These are phyloP conservation scores for Cladorrhinum sp. DNA, from an alignment of 2,329 filamentous ascomycete species.

Conservation along the genomic window DNA sequence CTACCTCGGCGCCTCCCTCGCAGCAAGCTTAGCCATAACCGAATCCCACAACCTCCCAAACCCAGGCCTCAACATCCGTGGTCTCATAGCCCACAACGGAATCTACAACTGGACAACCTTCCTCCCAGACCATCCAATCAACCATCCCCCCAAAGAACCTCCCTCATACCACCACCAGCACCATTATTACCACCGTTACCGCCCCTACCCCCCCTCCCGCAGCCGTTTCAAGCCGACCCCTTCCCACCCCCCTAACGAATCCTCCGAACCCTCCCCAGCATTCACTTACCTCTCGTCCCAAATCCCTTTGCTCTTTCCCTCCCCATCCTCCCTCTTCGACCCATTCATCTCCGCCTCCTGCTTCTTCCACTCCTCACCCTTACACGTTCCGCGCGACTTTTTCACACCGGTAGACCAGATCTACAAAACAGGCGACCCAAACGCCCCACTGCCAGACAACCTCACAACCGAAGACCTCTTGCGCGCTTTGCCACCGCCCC, in stretches of 20 bases:
- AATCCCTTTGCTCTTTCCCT: slow-evolving; percentile 44
- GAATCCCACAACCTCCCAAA: slow-evolving; percentile 41
- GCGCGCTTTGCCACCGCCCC: slow-evolving; percentile 5
- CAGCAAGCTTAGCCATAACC: slow-evolving; percentile 55
- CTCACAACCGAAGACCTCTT: background rate
- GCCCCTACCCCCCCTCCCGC: slow-evolving; percentile 13
- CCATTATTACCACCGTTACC: background rate
- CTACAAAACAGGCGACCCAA: too few relatives aligned
- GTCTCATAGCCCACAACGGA: slow-evolving; percentile 56
- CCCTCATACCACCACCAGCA: slow-evolving; percentile 17
- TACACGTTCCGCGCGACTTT: slow-evolving; percentile 44
- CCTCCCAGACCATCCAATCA: slow-evolving; percentile 50
- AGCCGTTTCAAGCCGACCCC: slow-evolving; percentile 25
- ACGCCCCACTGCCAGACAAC: too few relatives aligned
- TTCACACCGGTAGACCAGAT: slow-evolving; percentile 29
- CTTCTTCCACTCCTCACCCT: slow-evolving; percentile 54
- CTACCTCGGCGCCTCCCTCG: slow-evolving; percentile 56
- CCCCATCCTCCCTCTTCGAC: slow-evolving; percentile 53
- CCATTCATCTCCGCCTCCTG: slow-evolving; percentile 57
- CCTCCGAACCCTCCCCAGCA: slow-evolving; percentile 26
- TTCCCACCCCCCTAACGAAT: background rate
- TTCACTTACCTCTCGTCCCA: slow-evolving; percentile 38
- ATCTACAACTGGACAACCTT: slow-evolving; percentile 65
- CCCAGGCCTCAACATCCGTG: slow-evolving; percentile 44
- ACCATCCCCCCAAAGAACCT: slow-evolving; percentile 28